Percentiles rank a stretch among this genome's conserved stretches.
These are phyloP conservation scores for Aspergillus wentii DNA, from an alignment of 495 filamentous ascomycete species.

Conservation along the genomic window DNA sequence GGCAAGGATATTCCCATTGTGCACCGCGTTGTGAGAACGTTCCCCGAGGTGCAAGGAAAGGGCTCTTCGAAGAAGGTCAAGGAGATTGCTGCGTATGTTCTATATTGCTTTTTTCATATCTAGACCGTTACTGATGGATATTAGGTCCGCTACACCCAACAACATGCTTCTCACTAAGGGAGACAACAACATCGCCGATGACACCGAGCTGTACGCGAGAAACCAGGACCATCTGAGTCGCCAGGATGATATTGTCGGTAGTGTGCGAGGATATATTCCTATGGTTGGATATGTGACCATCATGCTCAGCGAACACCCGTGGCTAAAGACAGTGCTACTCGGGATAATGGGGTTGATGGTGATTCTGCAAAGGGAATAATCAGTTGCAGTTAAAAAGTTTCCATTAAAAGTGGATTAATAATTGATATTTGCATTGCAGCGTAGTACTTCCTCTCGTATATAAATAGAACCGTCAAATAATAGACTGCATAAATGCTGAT, in stretches of 20 bases:
- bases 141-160: constrained; percentile 16
- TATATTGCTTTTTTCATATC: background rate
- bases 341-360: constrained; percentile 95
- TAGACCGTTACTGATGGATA: constrained; percentile 4
- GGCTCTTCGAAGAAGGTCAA: constrained; percentile 38
- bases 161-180: constrained; percentile 85
- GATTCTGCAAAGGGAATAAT: constrained; percentile 81
- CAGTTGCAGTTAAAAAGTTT: constrained; percentile 3
- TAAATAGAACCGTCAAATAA: no score
- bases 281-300: constrained; percentile 98
- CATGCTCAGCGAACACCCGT: constrained; percentile 91
- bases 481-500: no score
- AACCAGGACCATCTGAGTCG: constrained; percentile 83
- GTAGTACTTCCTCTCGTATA: no score
- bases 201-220: constrained; percentile 85
- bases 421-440: no score
- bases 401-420: background rate
- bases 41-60: constrained; percentile 45
- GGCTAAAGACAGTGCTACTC: constrained; percentile 91
- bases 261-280: constrained; percentile 88
- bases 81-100: constrained; percentile 30
- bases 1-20: constrained; percentile 91
- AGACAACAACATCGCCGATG: constrained; percentile 92
- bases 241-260: constrained; percentile 86
- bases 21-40: constrained; percentile 76